phyloP scores from a whole-genome alignment of 371 early-diverging fungal species.

The Vairimorpha ceranae region DNA sequence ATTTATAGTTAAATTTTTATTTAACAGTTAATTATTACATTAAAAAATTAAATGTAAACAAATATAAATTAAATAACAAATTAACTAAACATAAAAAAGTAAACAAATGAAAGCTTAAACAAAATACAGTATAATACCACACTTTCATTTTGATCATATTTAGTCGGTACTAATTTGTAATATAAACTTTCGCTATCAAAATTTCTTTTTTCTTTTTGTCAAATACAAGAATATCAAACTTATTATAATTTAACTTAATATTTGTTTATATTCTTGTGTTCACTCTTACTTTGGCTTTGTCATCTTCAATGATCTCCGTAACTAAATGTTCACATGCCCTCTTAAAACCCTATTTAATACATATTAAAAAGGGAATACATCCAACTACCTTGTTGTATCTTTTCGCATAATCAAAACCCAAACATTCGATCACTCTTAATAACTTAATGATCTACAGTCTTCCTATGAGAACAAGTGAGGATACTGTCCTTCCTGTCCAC shows the following conservation, averaged over 20 bases:
- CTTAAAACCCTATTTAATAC: neutral
- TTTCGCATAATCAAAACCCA: neutral
- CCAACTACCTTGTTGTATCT: constrained; percentile 6
- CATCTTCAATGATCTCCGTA: neutral
- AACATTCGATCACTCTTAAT: constrained; percentile 4
- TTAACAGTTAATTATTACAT: no score
- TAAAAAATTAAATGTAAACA: no score
- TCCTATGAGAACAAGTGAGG: neutral
- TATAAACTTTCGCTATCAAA: neutral
- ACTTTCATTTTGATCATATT: neutral
- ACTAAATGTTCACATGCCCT: neutral
- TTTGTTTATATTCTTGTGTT: neutral
- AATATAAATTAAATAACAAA: no score
- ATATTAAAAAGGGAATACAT: neutral
- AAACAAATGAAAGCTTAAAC: no score
- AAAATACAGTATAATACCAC: no score
- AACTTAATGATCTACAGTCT: constrained; percentile 3
- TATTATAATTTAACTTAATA: neutral
- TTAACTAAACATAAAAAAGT: no score
- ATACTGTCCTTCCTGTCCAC: neutral
- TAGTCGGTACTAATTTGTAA: neutral
- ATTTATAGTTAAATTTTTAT: no score
- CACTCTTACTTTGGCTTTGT: neutral
- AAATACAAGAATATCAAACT: neutral
- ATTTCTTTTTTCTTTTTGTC: neutral